Base-by-base conservation (phyloP, 129 eudicot species). In the Sambucus nigra region DNA sequence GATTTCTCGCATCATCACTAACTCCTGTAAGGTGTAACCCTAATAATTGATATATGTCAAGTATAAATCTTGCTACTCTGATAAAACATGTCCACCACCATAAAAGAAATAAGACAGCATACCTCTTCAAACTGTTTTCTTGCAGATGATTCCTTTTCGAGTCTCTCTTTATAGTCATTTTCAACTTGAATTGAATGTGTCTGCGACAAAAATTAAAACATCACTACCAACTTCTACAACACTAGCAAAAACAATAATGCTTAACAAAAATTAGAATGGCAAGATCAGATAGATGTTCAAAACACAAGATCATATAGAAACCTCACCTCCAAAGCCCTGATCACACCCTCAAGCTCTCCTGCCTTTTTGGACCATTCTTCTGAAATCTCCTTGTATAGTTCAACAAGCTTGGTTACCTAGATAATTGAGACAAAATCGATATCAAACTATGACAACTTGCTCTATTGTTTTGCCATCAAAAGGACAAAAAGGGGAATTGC, bases 281-380 rank as follows among this genome's bases (percentile, higher is more conserved):
- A n/a, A n/a, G n/a, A n/a, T n/a, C n/a, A n/a, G n/a, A n/a, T n/a
- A 58, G 13, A 59, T 53, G 26, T 19, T 4, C 5, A 45, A 57
- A 4, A 19, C 40, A 69, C 21, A 20, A 13, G 25, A 25, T 10
- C 2, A 24, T 16, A 21, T 21, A 33, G 11, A 40, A 18, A 5
- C 29, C 83, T 53, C 53, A 77, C 83, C 69, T 91, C 99, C 61
- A 86, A 60, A 48, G 99, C 99, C 76, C 80, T 86, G 52, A 91
- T 74, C 31, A 86, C 99, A 64, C 94, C 99, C 70, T 91, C 95
- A n/a, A 91, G 94, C 66, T 86, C 99, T 63, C 87, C 94, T 42
- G 99, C 84, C 75, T 91, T 91, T 65, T 82, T 91, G 53, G 99
- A 91, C 94, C 94, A 91, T 60, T 91, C 99, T 39, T 86, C 91